phyloP scores from a whole-genome alignment of 805 yeast species.

The Citeromyces nyonsensis region DNA sequence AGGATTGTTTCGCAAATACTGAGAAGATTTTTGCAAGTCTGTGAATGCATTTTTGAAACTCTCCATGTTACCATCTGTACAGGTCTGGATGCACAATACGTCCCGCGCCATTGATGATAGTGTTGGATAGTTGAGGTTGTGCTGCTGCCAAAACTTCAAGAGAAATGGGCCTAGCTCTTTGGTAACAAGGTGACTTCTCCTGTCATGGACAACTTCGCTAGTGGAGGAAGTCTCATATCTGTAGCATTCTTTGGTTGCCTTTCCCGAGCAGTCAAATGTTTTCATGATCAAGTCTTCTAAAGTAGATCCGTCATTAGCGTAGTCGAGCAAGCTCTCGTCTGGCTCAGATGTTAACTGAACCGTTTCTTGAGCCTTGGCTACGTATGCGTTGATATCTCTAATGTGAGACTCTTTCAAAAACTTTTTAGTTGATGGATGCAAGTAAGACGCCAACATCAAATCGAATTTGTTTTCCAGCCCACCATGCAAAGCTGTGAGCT shows the following conservation, averaged over 20 bases:
- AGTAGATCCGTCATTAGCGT: constrained; percentile 1
- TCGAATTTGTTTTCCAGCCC: constrained; percentile 6
- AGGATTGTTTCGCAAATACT: constrained; percentile 2
- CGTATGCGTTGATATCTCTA: constrained; percentile 5
- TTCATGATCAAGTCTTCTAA: constrained; percentile 12
- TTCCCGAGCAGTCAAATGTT: constrained; percentile 14
- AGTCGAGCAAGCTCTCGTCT: not conserved
- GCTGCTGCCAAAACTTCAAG: constrained; percentile 9
- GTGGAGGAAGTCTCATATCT: constrained; percentile 11
- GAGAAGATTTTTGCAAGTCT: constrained; percentile 4
- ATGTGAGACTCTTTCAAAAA: constrained; percentile 8
- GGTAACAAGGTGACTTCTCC: constrained; percentile 4
- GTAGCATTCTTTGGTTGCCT: constrained; percentile 11
- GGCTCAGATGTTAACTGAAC: constrained; percentile 1
- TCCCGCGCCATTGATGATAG: constrained; percentile 4
- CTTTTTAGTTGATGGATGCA: constrained; percentile 12
- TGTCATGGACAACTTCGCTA: constrained; percentile 6
- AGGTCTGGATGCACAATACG: constrained; percentile 8
- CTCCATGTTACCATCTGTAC: constrained; percentile 7
- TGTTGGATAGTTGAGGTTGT: too few species aligned
- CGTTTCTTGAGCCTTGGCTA: constrained; percentile 1
- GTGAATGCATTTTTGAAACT: constrained; percentile 6
- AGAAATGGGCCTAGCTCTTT: constrained; percentile 8
- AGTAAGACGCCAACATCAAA: constrained; percentile 7
- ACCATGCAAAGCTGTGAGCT: constrained; percentile 3